Evolutionary conservation across 1,284 basidiomycete genomes (phyloP), one percentile per base, ranked within the genome.

Genomic region (Malassezia arunalokei): DNA sequence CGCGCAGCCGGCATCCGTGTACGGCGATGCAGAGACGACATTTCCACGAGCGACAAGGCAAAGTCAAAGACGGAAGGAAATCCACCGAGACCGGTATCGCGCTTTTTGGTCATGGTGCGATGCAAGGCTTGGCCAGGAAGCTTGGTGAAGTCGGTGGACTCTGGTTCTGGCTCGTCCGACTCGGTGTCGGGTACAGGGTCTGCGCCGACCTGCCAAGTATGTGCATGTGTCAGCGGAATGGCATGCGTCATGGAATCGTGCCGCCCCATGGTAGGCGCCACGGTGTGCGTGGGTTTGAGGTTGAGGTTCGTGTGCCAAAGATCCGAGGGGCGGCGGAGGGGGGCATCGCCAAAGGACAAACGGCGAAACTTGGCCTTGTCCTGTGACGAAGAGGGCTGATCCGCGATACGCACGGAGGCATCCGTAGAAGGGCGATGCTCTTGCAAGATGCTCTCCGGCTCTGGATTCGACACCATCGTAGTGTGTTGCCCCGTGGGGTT

Each of bases 1-100:
- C 80, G 79, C 3, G 84, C 83, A 4, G 78, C 75, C 1, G 84
- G 85, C 51, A 91, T 80, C 0, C 86, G 90, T 9, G 49, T 20
- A 0, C 30, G 32, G 6, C 28, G n/a, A 7, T 17, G 42, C 35
- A 41, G 1, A 20, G 32, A 87, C 54, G 1, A 82, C 84, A 15
- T 76, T 11, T 49, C 47, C n/a, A 54, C 9, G 3, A 54, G 38
- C 27, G 30, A 24, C 14, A 40, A 20, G 5, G 30, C 31, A n/a
- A 20, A 40, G 17, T 48, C 47, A 9, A 49, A 27, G 11, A 37
- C 39, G 27, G 46, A 32, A 2, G 52, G 52, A 20, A 54, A 54
- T 2, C 33, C 43, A 27, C 52, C 52, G 9, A 54, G 20, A 6
- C 52, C 52, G 2, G 14, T 27, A 31, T 49, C 32, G 14, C 24